These are phyloP conservation scores for Hemileccinum impolitum DNA, from an alignment of 768 basidiomycete species.

Conservation along the genomic window DNA sequence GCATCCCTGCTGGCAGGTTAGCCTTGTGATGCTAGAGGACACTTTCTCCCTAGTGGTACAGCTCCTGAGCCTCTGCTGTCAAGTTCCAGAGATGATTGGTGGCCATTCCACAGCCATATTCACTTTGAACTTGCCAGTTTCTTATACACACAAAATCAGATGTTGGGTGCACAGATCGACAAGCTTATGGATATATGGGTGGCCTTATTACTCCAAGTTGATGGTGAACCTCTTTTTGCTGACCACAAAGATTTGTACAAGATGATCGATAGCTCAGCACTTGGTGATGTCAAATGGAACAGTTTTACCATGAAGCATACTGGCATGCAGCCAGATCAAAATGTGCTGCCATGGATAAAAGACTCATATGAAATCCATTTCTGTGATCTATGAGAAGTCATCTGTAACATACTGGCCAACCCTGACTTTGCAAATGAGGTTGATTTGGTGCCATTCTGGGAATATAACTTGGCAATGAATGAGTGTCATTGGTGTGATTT, in stretches of 20 bases:
- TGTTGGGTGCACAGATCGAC: not conserved
- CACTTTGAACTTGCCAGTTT: not conserved
- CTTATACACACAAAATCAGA: not conserved
- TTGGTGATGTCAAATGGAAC: not conserved
- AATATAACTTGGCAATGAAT: no score
- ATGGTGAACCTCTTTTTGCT: not conserved
- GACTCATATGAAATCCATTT: no score
- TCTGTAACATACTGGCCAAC: no score
- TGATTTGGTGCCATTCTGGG: no score
- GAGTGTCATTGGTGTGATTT: no score
- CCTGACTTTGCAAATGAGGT: no score
- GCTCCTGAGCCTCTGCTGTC: not conserved
- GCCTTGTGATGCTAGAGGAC: not conserved
- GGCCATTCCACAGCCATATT: not conserved
- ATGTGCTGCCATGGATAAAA: not conserved
- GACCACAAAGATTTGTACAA: not conserved
- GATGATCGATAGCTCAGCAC: not conserved
- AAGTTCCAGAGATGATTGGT: not conserved
- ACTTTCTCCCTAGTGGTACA: not conserved
- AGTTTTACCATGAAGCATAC: not conserved
- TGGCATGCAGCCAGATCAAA: not conserved
- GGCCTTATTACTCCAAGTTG: not conserved
- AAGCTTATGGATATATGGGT: not conserved
- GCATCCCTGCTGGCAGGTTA: no score
- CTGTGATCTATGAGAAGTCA: no score